Percentiles rank a stretch among this genome's conserved stretches.
phyloP scores from a whole-genome alignment of 2,329 filamentous ascomycete genomes.

The Aureobasidium leucospermi region DNA sequence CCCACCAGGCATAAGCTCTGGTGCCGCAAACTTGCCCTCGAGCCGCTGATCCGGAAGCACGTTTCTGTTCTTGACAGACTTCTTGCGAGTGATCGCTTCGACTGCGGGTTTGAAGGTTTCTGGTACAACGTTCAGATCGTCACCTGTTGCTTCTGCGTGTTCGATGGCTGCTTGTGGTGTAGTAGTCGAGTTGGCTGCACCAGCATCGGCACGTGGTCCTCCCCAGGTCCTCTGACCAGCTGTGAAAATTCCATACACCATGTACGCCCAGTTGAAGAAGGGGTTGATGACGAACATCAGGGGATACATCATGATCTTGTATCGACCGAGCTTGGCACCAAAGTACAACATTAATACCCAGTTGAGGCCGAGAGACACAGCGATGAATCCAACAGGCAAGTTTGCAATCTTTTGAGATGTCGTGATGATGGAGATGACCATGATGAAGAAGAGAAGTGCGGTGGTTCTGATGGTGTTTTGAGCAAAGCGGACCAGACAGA shows the following conservation, averaged over 20 bases:
- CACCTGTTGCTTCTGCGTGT: constrained; percentile 66
- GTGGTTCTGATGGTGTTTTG: constrained; percentile 96
- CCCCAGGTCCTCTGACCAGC: constrained; percentile 94
- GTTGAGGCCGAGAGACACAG: constrained; percentile 83
- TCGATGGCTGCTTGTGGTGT: constrained; percentile 80
- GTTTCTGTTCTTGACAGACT: constrained; percentile 45
- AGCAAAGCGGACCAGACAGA: constrained; percentile 82
- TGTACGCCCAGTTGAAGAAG: constrained; percentile 97
- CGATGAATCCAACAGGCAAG: constrained; percentile 88
- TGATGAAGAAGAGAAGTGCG: constrained; percentile 86
- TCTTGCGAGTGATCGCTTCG: constrained; percentile 40
- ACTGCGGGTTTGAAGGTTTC: constrained; percentile 64
- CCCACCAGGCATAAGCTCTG: constrained; percentile 59
- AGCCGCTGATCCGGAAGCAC: constrained; percentile 67
- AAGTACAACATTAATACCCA: constrained; percentile 97
- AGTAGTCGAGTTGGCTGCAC: constrained; percentile 65
- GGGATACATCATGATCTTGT: constrained; percentile 92
- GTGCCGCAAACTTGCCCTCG: constrained; percentile 70
- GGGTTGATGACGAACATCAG: constrained; percentile 94
- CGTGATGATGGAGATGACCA: constrained; percentile 77
- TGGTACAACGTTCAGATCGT: constrained; percentile 83
- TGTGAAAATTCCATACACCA: constrained; percentile 94
- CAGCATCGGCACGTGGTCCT: constrained; percentile 83
- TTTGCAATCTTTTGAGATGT: constrained; percentile 72
- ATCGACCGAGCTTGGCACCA: constrained; percentile 74